These are phyloP conservation scores for Suillus decipiens DNA, from an alignment of 768 basidiomycete genomes.

Conservation along the genomic window DNA sequence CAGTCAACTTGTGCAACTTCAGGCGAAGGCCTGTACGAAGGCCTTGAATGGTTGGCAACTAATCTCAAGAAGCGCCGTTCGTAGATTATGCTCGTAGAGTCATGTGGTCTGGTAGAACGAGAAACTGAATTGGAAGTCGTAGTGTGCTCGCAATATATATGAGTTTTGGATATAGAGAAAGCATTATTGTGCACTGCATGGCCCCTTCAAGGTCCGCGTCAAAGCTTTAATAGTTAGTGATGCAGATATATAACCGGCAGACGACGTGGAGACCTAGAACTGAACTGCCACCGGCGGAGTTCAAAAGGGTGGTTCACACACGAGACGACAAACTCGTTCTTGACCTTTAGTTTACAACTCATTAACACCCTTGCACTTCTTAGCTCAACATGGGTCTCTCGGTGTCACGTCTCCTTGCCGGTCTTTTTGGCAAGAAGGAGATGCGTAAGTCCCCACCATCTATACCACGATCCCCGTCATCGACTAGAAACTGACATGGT, in stretches of 20 bases:
- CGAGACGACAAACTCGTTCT: slow-evolving; percentile 37
- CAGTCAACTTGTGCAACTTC: slow-evolving; percentile 83
- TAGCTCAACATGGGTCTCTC: slow-evolving; percentile 71
- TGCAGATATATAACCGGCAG: slow-evolving; percentile 1
- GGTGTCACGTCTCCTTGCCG: slow-evolving; percentile 72
- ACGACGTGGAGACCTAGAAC: slow-evolving; percentile 1
- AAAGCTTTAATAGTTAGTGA: background rate
- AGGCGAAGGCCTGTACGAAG: slow-evolving; percentile 96
- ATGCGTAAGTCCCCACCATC: slow-evolving; percentile 76
- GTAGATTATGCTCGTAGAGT: background rate
- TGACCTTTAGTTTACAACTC: slow-evolving; percentile 30
- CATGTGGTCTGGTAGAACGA: background rate
- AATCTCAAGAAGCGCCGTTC: slow-evolving; percentile 86
- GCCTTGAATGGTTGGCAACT: slow-evolving; percentile 95
- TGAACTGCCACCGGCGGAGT: slow-evolving; percentile 34
- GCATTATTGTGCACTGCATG: background rate
- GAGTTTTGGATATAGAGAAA: background rate
- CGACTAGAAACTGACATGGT: slow-evolving; percentile 25
- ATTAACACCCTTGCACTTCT: slow-evolving; percentile 33
- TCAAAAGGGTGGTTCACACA: slow-evolving; percentile 34
- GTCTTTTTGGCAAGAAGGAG: slow-evolving; percentile 97
- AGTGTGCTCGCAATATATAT: background rate
- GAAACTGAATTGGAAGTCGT: background rate
- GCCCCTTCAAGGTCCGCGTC: background rate
- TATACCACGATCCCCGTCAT: slow-evolving; percentile 21